Conservation (phyloP, 1,284 basidiomycete species). For the Singerocomus rubriflavus region DNA sequence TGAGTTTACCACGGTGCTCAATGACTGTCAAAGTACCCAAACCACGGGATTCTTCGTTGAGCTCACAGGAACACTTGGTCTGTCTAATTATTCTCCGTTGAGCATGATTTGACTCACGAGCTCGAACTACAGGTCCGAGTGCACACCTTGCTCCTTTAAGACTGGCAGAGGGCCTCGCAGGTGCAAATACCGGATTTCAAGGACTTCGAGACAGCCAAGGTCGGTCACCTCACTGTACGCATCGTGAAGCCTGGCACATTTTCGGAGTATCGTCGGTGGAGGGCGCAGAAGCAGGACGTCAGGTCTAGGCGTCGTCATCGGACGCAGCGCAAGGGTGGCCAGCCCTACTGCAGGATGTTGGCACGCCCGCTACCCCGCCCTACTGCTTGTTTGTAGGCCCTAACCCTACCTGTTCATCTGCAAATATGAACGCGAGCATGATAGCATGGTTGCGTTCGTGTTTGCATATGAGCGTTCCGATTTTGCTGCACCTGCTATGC, state of each 20-base stretch:
- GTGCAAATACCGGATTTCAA: background rate
- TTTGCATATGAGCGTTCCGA: too few species aligned
- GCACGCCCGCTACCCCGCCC: too few species aligned
- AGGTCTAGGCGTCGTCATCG: conserved; percentile 10
- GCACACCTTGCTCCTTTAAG: background rate
- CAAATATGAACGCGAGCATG: too few species aligned
- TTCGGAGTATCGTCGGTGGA: conserved; percentile 12
- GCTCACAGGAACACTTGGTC: background rate
- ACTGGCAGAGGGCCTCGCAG: conserved; percentile 4
- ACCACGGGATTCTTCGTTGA: conserved; percentile 16
- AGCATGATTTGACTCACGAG: background rate
- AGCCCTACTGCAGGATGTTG: too few species aligned
- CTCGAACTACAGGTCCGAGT: background rate
- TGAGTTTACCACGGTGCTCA: conserved; percentile 6
- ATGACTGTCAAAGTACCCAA: conserved; percentile 1
- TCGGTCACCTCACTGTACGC: conserved; percentile 3
- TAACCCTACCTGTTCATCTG: too few species aligned
- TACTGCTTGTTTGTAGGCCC: too few species aligned
- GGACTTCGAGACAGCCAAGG: background rate
- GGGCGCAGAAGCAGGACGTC: background rate
- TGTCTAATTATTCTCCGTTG: background rate
- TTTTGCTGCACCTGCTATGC: too few species aligned
- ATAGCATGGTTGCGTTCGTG: too few species aligned
- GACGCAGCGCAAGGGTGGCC: too few species aligned
- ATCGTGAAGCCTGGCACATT: conserved; percentile 11